These are phyloP conservation scores for Aspergillus candidus DNA, from an alignment of 2,329 filamentous ascomycete genomes.

Conservation along the genomic window DNA sequence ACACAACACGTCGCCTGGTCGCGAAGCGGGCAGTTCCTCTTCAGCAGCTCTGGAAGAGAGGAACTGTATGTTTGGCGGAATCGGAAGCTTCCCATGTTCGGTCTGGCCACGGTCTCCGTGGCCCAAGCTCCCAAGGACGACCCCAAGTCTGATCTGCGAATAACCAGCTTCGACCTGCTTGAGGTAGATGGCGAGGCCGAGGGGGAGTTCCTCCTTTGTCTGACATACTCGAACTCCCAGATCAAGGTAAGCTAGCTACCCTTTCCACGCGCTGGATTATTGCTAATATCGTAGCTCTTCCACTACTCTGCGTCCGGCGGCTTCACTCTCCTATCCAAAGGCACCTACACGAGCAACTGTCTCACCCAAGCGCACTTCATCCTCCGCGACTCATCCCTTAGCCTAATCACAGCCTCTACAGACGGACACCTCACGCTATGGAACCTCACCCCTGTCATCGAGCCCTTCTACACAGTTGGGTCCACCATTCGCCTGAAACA, in stretches of 20 bases:
- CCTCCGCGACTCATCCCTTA: conserved; percentile 39
- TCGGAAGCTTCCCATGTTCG: conserved; percentile 47
- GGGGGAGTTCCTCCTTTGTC: conserved; percentile 53
- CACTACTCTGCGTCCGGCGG: conserved; percentile 27
- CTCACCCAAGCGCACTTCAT: conserved; percentile 57
- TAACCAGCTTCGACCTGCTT: conserved; percentile 68
- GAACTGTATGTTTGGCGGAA: conserved; percentile 84
- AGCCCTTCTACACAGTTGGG: conserved; percentile 22
- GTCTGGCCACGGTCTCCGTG: conserved; percentile 49
- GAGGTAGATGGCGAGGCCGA: conserved; percentile 19
- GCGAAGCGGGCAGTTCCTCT: conserved; percentile 58
- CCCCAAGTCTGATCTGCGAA: conserved; percentile 62
- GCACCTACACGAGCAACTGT: conserved; percentile 65
- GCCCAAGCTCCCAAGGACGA: conserved; percentile 44
- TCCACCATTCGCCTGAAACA: conserved; percentile 15
- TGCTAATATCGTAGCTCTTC: conserved; percentile 39
- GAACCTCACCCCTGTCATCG: conserved; percentile 35
- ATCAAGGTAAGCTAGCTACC: conserved; percentile 48
- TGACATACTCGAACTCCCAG: conserved; percentile 79
- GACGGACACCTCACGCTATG: conserved; percentile 70
- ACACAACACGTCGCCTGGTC: conserved; percentile 78
- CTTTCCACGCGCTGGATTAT: not conserved
- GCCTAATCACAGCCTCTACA: conserved; percentile 62
- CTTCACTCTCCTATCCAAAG: conserved; percentile 45
- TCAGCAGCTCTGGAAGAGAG: conserved; percentile 81